These are phyloP conservation scores for Alternaria incomplexa DNA, from an alignment of 2,329 filamentous ascomycete genomes.

Conservation along the genomic window DNA sequence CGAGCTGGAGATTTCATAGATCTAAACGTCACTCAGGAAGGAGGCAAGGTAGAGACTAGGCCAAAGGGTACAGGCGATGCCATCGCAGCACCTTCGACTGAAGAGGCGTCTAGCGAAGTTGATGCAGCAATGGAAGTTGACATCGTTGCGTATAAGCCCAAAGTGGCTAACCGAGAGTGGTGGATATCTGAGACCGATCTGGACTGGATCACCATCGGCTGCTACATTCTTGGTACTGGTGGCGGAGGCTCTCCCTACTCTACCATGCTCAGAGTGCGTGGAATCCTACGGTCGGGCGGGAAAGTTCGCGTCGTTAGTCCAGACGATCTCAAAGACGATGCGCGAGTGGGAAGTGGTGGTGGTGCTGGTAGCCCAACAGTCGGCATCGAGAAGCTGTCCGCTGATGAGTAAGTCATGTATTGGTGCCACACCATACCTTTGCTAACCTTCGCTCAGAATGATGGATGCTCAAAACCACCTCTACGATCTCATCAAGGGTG, in stretches of 20 bases:
- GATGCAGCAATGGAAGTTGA: conserved; percentile 28
- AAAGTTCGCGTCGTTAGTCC: conserved; percentile 52
- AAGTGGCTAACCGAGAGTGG: conserved; percentile 50
- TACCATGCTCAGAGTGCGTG: conserved; percentile 52
- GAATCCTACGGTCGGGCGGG: conserved; percentile 49
- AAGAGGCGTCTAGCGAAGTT: conserved; percentile 19
- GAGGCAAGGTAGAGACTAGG: conserved; percentile 17
- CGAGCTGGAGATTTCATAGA: conserved; percentile 38
- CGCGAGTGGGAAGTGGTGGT: conserved; percentile 54
- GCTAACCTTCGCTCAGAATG: conserved; percentile 30
- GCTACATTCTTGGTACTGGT: conserved; percentile 57
- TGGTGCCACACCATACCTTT: background rate
- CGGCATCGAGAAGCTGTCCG: conserved; percentile 52
- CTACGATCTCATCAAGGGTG: conserved; percentile 41
- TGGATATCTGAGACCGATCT: conserved; percentile 54
- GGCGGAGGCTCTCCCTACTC: conserved; percentile 57
- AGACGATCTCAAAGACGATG: conserved; percentile 52
- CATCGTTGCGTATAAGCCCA: conserved; percentile 50
- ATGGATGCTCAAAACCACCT: conserved; percentile 48
- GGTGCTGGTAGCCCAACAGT: conserved; percentile 54
- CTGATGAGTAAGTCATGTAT: conserved; percentile 45
- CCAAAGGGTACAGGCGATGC: conserved; percentile 3
- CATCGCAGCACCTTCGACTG: conserved; percentile 20
- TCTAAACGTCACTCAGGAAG: conserved; percentile 27
- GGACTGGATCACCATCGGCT: conserved; percentile 55